A percentile compares a stretch with the other conserved stretches of the same genome.
Conservation (phyloP, 2,329 filamentous ascomycete genomes). For the Torrubiella hemipterigena region DNA sequence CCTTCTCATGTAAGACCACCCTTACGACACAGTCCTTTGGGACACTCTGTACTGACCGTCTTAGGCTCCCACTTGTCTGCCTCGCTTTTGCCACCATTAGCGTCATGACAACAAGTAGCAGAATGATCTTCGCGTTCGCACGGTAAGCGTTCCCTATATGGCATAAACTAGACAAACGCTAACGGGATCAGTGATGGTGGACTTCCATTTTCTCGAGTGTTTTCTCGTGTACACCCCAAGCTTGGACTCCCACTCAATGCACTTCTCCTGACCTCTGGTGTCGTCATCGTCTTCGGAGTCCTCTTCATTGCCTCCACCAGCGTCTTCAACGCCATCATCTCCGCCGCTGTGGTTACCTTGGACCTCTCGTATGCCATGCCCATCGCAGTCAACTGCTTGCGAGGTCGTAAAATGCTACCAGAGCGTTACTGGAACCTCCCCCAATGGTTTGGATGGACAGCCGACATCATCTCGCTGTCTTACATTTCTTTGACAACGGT, state of each 20-base stretch:
- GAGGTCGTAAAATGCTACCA: slow-evolving; percentile 54
- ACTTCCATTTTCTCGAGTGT: slow-evolving; percentile 47
- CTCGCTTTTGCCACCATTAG: slow-evolving; percentile 50
- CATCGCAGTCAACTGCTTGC: slow-evolving; percentile 54
- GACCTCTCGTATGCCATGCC: slow-evolving; percentile 66
- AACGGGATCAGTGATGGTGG: slow-evolving; percentile 38
- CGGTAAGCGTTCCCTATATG: slow-evolving; percentile 20
- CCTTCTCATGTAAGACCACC: slow-evolving; percentile 39
- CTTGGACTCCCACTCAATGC: slow-evolving; percentile 57
- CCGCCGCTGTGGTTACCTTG: slow-evolving; percentile 59
- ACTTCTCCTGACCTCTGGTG: slow-evolving; percentile 43
- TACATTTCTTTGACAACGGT: slow-evolving; percentile 59
- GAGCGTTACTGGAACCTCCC: slow-evolving; percentile 25
- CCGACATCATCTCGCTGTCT: slow-evolving; percentile 34
- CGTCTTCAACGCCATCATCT: slow-evolving; percentile 61
- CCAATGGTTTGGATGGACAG: slow-evolving; percentile 21
- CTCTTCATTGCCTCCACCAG: slow-evolving; percentile 56
- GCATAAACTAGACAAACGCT: no score
- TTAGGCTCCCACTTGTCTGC: slow-evolving; percentile 42
- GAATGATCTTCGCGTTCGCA: slow-evolving; percentile 57
- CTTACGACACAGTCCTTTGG: background rate
- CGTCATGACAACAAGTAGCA: slow-evolving; percentile 53
- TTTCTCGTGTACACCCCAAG: slow-evolving; percentile 47
- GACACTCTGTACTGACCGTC: background rate
- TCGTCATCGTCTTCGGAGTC: slow-evolving; percentile 56